Percentiles rank a stretch among this genome's conserved stretches.
Conservation (phyloP, 2,329 filamentous ascomycete species). For the Diaporthe sp. region DNA sequence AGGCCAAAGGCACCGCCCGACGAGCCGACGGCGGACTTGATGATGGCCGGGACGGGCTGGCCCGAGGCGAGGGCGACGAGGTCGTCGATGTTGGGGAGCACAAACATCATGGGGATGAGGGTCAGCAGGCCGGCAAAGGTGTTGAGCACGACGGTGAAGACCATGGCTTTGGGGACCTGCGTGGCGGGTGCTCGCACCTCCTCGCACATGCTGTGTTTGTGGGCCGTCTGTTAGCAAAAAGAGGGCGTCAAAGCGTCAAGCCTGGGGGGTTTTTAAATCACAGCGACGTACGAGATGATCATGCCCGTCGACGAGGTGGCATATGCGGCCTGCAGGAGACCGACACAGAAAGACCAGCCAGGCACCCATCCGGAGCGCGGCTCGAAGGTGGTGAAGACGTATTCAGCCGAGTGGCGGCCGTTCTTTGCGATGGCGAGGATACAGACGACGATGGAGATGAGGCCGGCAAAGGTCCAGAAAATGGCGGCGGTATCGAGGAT, state of each 20-base stretch:
- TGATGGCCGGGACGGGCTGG: constrained; percentile 76
- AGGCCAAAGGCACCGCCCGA: constrained; percentile 74
- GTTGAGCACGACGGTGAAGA: constrained; percentile 77
- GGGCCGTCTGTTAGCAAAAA: constrained; percentile 29
- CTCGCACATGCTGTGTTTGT: constrained; percentile 77
- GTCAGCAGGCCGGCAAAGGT: constrained; percentile 76
- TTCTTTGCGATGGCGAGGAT: constrained; percentile 77
- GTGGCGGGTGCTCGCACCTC: constrained; percentile 76
- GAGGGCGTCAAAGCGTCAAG: not conserved
- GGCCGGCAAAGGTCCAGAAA: constrained; percentile 81
- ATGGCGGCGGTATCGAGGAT: constrained; percentile 80
- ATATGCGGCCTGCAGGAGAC: constrained; percentile 80
- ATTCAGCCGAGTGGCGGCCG: constrained; percentile 73
- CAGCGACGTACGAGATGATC: constrained; percentile 77
- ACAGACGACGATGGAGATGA: constrained; percentile 75
- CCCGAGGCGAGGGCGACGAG: constrained; percentile 67
- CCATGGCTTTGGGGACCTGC: constrained; percentile 82
- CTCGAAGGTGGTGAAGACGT: constrained; percentile 79
- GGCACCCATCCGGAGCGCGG: constrained; percentile 76
- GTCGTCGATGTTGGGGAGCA: constrained; percentile 72
- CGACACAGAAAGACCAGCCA: constrained; percentile 82
- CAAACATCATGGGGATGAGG: constrained; percentile 78
- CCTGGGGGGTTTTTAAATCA: not conserved
- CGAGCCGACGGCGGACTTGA: constrained; percentile 73
- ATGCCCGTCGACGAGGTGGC: constrained; percentile 84